Percentiles rank a stretch among this genome's conserved stretches.
These are phyloP conservation scores for Aspergillus olivimuriae DNA, from an alignment of 495 filamentous ascomycete genomes.

Conservation along the genomic window DNA sequence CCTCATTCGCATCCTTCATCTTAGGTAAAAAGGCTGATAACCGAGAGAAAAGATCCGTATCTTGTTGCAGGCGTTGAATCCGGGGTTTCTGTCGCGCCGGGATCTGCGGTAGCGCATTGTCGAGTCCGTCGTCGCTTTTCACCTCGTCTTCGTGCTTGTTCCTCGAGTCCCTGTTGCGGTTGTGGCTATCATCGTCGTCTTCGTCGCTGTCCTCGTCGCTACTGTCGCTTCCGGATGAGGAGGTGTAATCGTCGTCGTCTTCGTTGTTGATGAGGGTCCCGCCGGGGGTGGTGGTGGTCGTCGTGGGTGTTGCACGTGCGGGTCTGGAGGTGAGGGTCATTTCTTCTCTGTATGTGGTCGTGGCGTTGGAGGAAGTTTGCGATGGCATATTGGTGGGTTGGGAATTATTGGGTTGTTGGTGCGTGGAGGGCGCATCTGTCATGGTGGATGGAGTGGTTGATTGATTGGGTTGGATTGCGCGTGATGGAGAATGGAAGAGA, in stretches of 20 bases:
- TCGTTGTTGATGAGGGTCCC: slow-evolving; percentile 1
- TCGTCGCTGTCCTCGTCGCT: slow-evolving; percentile 21
- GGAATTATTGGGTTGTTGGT: slow-evolving; percentile 9
- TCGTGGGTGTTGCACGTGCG: slow-evolving; percentile 1
- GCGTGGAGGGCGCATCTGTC: slow-evolving; percentile 11
- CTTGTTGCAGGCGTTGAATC: slow-evolving; percentile 24
- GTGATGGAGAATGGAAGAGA: not conserved
- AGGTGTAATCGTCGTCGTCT: slow-evolving; percentile 35
- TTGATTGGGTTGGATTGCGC: not conserved
- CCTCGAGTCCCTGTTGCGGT: not conserved
- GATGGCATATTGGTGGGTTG: slow-evolving; percentile 5
- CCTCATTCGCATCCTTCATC: slow-evolving; percentile 43
- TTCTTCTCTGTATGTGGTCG: too few species aligned
- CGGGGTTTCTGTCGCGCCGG: slow-evolving; percentile 29
- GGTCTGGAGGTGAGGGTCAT: not conserved
- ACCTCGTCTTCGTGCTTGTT: not conserved
- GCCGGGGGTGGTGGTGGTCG: not conserved
- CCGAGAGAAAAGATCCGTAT: slow-evolving; percentile 30
- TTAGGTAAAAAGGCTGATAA: slow-evolving; percentile 42
- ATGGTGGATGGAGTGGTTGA: too few species aligned
- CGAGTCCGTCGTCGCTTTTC: slow-evolving; percentile 1
- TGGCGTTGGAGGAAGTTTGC: slow-evolving; percentile 3
- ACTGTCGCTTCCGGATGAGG: slow-evolving; percentile 29
- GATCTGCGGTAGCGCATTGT: slow-evolving; percentile 19
- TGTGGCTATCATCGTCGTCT: slow-evolving; percentile 9